A percentile compares a stretch with the other conserved stretches of the same genome.
Evolutionary conservation across 2,329 filamentous ascomycete species (phyloP).

Genomic region (Drechslerella dactyloides): DNA sequence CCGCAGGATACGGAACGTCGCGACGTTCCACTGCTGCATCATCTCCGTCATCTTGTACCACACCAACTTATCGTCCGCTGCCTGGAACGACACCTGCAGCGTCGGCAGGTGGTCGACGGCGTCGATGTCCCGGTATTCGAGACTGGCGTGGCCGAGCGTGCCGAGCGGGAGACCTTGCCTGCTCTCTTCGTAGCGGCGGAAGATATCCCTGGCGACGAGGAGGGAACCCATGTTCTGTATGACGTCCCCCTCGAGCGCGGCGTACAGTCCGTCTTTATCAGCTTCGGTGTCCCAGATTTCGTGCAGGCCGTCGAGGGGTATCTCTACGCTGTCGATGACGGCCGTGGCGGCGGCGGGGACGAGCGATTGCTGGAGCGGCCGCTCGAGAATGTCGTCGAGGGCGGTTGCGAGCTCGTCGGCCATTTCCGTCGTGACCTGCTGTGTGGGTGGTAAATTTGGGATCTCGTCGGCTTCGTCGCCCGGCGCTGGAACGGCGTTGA

Average conservation of each 20-base stretch:
- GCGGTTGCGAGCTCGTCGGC: background rate
- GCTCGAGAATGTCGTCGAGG: background rate
- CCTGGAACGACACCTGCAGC: background rate
- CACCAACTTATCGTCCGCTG: background rate
- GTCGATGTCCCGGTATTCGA: background rate
- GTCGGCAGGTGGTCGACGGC: background rate
- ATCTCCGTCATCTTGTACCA: constrained; percentile 7
- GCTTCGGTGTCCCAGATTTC: constrained; percentile 5
- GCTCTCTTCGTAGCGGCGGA: constrained; percentile 1
- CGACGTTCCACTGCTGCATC: constrained; percentile 17
- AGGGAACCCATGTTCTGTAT: constrained; percentile 9
- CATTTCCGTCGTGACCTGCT: background rate
- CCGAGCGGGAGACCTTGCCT: background rate
- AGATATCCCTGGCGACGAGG: constrained; percentile 2
- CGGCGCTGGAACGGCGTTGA: background rate
- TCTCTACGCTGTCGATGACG: background rate
- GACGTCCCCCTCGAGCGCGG: background rate
- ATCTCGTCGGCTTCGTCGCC: no score
- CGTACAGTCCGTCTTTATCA: constrained; percentile 6
- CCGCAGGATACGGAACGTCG: background rate
- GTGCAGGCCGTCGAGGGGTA: background rate
- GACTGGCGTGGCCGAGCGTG: background rate
- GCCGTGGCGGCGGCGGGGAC: background rate
- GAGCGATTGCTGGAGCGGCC: background rate
- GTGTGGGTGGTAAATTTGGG: background rate